Conservation (phyloP, 2,329 filamentous ascomycete species). For the Paecilomyces sp. region DNA sequence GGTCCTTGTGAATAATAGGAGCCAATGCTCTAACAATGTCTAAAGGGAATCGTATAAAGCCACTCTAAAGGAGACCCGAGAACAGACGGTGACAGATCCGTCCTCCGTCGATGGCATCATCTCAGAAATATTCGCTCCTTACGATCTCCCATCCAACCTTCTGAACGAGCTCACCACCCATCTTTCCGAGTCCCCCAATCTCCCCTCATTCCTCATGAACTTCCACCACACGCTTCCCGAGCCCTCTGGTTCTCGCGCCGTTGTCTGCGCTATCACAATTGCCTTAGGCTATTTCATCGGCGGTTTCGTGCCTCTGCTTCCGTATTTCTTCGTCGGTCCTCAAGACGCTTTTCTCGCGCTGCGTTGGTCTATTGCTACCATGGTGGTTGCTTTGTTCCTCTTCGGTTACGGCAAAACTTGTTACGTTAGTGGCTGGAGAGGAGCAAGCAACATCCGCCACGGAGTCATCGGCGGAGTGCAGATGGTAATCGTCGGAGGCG, state of each 20-base stretch:
- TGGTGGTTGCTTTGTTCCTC: constrained; percentile 40
- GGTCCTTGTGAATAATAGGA: background rate
- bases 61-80: constrained; percentile 28
- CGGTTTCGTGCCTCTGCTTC: constrained; percentile 44
- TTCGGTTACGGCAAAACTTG: constrained; percentile 47
- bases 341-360: constrained; percentile 76
- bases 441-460: constrained; percentile 23
- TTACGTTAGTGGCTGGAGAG: constrained; percentile 31
- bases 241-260: constrained; percentile 29
- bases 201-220: constrained; percentile 34
- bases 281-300: constrained; percentile 36
- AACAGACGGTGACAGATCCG: constrained; percentile 24
- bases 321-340: constrained; percentile 59
- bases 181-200: constrained; percentile 27
- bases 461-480: constrained; percentile 29
- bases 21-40: background rate
- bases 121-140: constrained; percentile 31
- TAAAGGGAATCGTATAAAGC: constrained; percentile 33
- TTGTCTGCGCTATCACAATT: constrained; percentile 32
- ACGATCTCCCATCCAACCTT: constrained; percentile 29
- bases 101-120: constrained; percentile 22
- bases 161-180: constrained; percentile 28
- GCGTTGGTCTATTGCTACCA: constrained; percentile 46
- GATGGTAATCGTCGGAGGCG: constrained; percentile 33
- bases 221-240: constrained; percentile 35